Base-by-base conservation (phyloP, 2,329 filamentous ascomycete genomes). In the Cercospora sp. region DNA sequence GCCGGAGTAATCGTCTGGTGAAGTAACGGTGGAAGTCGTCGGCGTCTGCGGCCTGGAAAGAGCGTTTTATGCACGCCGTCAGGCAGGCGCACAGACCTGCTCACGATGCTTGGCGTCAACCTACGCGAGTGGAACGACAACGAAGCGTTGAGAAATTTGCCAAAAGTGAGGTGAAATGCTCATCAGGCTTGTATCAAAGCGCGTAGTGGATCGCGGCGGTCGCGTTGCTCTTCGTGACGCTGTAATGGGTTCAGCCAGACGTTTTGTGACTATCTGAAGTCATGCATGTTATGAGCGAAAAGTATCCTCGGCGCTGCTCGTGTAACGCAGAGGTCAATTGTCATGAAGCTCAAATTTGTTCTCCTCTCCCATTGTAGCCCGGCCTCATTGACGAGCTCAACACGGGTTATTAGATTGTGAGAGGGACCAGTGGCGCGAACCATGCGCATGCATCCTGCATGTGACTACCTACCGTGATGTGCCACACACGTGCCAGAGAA, bases 301-400 rank as follows among this genome's bases (percentile, higher is more conserved):
- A 42, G 72, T 73, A 72, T 65, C 73, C 73, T 70, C 30, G 63
- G 60, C 68, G 69, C 69, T 62, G 69, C 66, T 70, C 60, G 60
- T 36, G 39, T 57, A 71, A 70, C 73, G 63, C 67, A 18, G 62
- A 67, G 67, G 71, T 66, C 71, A 74, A 74, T 74, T 73, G 71
- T 74, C 73, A 70, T 58, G 65, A 67, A 69, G 69, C 71, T 67
- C 72, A 81, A 79, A 76, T 69, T 84, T 76, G 65, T 70, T 90
- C 77, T 91, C 79, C 88, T 90, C 88, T 86, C 81, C 85, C 86
- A 84, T 88, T 90, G 87, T 90, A 90, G 90, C 88, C 87, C 87
- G 80, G 79, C 81, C 84, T 83, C 85, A 89, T 80, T 70, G 78
- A 72, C 74, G 75, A 31, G 80, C 80, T 83, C 75, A 72, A 72